Evolutionary conservation across 192 early-diverging fungal species (phyloP).

Genomic region (Gaertneriomyces sp.): DNA sequence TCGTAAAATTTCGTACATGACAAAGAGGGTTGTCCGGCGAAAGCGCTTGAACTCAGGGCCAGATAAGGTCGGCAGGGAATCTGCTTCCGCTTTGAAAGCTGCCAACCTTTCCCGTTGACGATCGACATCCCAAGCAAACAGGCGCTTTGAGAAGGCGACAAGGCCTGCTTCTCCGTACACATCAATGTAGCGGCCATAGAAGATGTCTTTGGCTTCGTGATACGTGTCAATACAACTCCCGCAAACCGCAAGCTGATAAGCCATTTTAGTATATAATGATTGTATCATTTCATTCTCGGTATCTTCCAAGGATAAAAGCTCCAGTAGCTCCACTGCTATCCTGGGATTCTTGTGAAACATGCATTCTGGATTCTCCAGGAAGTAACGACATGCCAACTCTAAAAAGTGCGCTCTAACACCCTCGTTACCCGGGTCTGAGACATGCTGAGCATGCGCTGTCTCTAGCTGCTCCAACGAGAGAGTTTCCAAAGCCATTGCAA

Average conservation of each 20-base stretch:
- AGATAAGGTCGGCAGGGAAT: not conserved
- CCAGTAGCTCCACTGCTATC: constrained; percentile 10
- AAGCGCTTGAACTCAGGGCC: not conserved
- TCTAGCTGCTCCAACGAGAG: no score
- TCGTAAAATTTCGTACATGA: constrained; percentile 18
- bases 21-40: constrained; percentile 8
- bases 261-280: constrained; percentile 2
- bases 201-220: constrained; percentile 5
- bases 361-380: not conserved
- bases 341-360: constrained; percentile 1
- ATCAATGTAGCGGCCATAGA: constrained; percentile 1
- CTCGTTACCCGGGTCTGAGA: no score
- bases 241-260: constrained; percentile 2
- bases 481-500: no score
- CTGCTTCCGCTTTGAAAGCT: not conserved
- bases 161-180: constrained; percentile 6
- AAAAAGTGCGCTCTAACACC: no score
- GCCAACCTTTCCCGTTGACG: constrained; percentile 2
- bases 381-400: no score
- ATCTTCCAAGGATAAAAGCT: constrained; percentile 8
- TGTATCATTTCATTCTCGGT: not conserved
- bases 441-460: no score
- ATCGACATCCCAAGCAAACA: constrained; percentile 16
- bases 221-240: constrained; percentile 6
- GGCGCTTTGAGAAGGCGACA: constrained; percentile 2